These are phyloP conservation scores for Dryas integrifolia DNA, from an alignment of 331 rosid species.

Conservation along the genomic window DNA sequence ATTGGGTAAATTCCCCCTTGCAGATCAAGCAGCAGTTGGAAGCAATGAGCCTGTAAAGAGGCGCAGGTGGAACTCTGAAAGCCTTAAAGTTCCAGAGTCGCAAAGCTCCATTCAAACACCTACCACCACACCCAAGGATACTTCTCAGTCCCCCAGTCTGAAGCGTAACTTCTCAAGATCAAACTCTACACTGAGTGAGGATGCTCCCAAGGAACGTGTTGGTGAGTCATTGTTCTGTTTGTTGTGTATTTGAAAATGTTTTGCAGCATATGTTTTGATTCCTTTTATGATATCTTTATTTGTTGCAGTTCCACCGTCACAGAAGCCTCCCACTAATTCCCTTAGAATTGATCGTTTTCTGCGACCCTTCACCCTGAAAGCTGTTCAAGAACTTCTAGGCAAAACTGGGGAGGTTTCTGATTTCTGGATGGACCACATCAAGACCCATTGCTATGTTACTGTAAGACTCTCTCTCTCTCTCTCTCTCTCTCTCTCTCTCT, in stretches of 20 bases:
- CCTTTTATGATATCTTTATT: neutral
- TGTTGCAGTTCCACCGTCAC: slow-evolving; percentile 81
- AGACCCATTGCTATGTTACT: slow-evolving; percentile 96
- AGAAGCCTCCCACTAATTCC: slow-evolving; percentile 74
- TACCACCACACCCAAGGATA: slow-evolving; percentile 57
- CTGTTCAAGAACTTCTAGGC: slow-evolving; percentile 90
- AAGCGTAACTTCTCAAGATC: slow-evolving; percentile 68
- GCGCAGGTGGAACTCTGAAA: slow-evolving; percentile 86
- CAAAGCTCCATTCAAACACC: slow-evolving; percentile 48
- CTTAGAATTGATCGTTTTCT: slow-evolving; percentile 80
- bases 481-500: slow-evolving; percentile 15
- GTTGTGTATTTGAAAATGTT: slow-evolving; percentile 11
- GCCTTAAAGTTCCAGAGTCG: slow-evolving; percentile 54
- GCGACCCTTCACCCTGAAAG: slow-evolving; percentile 94
- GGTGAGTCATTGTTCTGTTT: slow-evolving; percentile 53
- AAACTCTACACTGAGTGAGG: slow-evolving; percentile 67
- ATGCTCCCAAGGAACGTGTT: slow-evolving; percentile 69
- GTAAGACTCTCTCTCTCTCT: slow-evolving; percentile 41
- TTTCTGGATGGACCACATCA: slow-evolving; percentile 99
- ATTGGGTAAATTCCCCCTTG: slow-evolving; percentile 14
- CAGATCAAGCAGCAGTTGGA: slow-evolving; percentile 63
- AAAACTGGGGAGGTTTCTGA: slow-evolving; percentile 67
- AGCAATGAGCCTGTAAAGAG: slow-evolving; percentile 75
- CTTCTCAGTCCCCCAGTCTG: slow-evolving; percentile 34
- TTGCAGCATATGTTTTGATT: slow-evolving; percentile 8